Evolutionary conservation across 257 asterid genomes (phyloP), one percentile per base, ranked within the genome.

Genomic region (Lantana camara): DNA sequence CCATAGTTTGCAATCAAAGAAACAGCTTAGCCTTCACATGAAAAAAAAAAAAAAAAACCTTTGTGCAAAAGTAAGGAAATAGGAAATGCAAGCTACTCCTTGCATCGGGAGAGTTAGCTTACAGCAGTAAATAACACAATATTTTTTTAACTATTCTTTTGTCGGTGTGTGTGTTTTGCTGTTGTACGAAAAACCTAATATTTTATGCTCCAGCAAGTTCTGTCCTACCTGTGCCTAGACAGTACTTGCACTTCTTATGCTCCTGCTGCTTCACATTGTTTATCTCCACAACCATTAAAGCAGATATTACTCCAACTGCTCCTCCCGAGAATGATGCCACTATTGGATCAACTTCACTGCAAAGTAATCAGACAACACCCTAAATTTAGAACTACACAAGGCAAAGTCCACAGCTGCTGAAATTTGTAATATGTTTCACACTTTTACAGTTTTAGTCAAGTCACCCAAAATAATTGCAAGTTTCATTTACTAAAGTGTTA

Each of bases 251-350:
- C 79, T 89, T 90, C 85, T 93, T 90, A 61, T 87, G 83, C 79
- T 93, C 97, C 82, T 93, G 99, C 73, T 63, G 96, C 91, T 87
- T 83, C 61, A 93, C 99, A 73, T 93, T 93, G 86, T 90, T 90
- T 69, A 93, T 83, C 85, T 93, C 99, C 77, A 93, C 97, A 64
- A 84, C 94, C 97, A 93, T 93, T 86, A 93, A 79, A 21, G 99
- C 95, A 46, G 99, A 87, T 69, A 93, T 87, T 49, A 93, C 99
- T 72, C 97, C 97, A 64, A 93, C 95, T 70, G 96, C 97, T 63
- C 97, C 99, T 52, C 99, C 99, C 24, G 97, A 87, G 80, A 93
- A 90, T 47, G 99, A 93, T 9, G 99, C 97, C 72, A 93, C 99
- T 56, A 93, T 90, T 27, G 97, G 99, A 77, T 93, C 99, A 69